Conservation (phyloP, 768 basidiomycete genomes). For the Atractiella rhizophila region DNA sequence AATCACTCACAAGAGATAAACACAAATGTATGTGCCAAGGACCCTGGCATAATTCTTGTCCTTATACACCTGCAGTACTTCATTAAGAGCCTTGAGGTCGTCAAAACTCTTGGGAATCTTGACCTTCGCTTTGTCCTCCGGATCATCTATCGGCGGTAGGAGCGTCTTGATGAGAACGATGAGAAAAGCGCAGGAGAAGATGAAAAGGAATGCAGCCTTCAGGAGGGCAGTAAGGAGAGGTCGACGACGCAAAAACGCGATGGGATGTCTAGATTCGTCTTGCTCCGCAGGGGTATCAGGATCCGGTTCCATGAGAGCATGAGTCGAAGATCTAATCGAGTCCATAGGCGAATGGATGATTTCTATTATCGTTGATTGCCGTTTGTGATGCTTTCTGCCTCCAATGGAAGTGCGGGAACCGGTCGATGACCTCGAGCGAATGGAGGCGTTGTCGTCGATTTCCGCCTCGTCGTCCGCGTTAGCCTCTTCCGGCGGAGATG, state of each 20-base stretch:
- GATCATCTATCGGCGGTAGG: conserved; percentile 20
- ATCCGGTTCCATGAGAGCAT: no score
- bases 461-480: no score
- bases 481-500: no score
- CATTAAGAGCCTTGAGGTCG: conserved; percentile 59
- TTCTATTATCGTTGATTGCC: no score
- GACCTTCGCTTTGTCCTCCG: conserved; percentile 47
- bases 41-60: conserved; percentile 66
- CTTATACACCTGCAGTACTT: conserved; percentile 69
- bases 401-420: no score
- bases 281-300: no score
- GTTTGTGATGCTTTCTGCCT: no score
- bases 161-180: conserved; percentile 51
- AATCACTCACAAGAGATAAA: conserved; percentile 64
- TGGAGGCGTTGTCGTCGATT: no score
- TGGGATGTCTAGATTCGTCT: no score
- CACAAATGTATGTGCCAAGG: conserved; percentile 58
- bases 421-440: no score
- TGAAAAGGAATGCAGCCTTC: conserved; percentile 58
- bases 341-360: no score
- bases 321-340: no score
- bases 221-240: conserved; percentile 55
- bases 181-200: conserved; percentile 40
- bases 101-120: conserved; percentile 69
- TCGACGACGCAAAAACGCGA: conserved; percentile 11